Evolutionary conservation across 202 grass and related monocot genomes (phyloP).

Genomic region (Tripidium arundinaceum): DNA sequence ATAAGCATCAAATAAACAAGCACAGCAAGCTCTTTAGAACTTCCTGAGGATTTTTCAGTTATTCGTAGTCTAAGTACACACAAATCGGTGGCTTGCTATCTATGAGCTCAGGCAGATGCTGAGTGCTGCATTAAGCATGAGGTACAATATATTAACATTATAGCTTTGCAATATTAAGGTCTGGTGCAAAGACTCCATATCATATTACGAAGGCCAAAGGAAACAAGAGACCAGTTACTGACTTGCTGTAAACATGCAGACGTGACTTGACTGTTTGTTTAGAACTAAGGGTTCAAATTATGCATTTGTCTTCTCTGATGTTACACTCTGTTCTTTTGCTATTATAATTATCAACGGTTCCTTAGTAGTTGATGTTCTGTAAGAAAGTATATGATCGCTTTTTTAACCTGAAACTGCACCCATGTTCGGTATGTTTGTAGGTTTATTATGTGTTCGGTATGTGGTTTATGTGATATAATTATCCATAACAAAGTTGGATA

Average conservation of each 20-base stretch:
- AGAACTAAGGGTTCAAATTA: not conserved
- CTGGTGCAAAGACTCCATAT: not conserved
- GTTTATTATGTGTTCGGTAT: too few relatives aligned
- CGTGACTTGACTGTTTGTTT: not conserved
- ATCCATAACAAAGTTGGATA: too few relatives aligned
- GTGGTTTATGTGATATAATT: too few relatives aligned
- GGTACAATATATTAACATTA: not conserved
- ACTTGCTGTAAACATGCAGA: not conserved
- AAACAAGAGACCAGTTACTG: not conserved
- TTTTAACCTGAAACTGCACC: not conserved
- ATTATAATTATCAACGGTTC: not conserved
- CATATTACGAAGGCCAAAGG: too few relatives aligned
- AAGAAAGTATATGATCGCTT: not conserved
- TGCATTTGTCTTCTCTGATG: not conserved
- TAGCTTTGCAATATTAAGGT: not conserved
- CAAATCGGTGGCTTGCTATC: not conserved
- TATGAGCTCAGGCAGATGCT: not conserved
- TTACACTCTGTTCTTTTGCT: not conserved
- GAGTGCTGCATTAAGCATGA: not conserved
- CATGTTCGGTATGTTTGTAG: not conserved
- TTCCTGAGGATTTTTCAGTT: not conserved
- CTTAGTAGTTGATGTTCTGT: not conserved
- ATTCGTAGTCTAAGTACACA: not conserved
- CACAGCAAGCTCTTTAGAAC: not conserved
- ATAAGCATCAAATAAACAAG: slow-evolving; percentile 17